Evolutionary conservation across 2,329 filamentous ascomycete species (phyloP).

Genomic region (Pseudogymnoascus sp.): DNA sequence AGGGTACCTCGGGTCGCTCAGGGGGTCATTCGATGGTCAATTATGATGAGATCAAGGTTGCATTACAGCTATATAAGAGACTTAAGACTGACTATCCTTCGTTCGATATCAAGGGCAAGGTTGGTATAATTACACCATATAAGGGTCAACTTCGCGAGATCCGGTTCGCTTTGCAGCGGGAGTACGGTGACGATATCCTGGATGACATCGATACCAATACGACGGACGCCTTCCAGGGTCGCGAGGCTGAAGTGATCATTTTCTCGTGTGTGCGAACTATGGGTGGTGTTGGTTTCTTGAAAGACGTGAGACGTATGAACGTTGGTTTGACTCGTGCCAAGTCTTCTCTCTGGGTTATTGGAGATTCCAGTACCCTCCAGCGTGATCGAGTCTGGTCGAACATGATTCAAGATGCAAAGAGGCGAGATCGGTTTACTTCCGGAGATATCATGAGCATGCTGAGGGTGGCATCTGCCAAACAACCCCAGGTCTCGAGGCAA

Average conservation of each 20-base stretch:
- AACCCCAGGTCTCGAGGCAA: neutral
- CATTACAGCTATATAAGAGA: conserved; percentile 74
- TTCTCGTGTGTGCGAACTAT: conserved; percentile 96
- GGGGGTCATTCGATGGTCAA: conserved; percentile 89
- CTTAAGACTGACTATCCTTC: conserved; percentile 62
- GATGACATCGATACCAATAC: conserved; percentile 94
- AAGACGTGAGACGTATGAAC: conserved; percentile 98
- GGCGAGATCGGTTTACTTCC: conserved; percentile 66
- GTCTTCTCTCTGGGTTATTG: conserved; percentile 91
- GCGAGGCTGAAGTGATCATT: conserved; percentile 96
- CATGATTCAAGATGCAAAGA: conserved; percentile 72
- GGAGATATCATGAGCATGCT: conserved; percentile 52
- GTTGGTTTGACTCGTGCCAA: conserved; percentile 95
- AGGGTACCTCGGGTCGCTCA: conserved; percentile 69
- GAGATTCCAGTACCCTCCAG: conserved; percentile 76
- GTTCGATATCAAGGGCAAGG: conserved; percentile 68
- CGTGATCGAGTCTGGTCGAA: conserved; percentile 88
- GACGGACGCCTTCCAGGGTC: conserved; percentile 93
- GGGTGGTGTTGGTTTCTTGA: conserved; percentile 96
- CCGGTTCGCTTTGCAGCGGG: conserved; percentile 60
- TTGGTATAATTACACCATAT: conserved; percentile 97
- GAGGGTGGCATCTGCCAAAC: conserved; percentile 31
- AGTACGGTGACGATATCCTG: conserved; percentile 66
- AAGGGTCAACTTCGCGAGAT: conserved; percentile 84
- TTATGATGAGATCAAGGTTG: conserved; percentile 74